These are phyloP conservation scores for Phytophthora pinifolia DNA, from an alignment of 352 stramenopile genomes.

Conservation along the genomic window DNA sequence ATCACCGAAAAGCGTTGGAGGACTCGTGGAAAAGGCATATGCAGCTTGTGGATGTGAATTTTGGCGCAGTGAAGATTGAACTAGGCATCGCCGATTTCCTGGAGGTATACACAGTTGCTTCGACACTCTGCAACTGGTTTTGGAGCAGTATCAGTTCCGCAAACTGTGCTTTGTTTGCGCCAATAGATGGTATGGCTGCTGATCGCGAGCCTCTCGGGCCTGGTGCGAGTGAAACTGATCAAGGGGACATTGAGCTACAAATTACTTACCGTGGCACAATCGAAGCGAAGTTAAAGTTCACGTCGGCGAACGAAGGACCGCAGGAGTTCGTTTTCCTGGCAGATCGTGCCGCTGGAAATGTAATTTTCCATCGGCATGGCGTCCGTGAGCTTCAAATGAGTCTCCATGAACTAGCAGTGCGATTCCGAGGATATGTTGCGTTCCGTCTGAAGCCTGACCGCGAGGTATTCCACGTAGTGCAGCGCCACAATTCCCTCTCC, in stretches of 20 bases:
- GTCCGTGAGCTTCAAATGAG: conserved; percentile 53
- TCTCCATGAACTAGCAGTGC: conserved; percentile 42
- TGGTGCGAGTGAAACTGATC: neutral
- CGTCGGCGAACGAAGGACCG: conserved; percentile 35
- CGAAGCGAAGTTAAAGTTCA: conserved; percentile 44
- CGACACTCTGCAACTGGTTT: conserved; percentile 28
- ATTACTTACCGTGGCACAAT: conserved; percentile 53
- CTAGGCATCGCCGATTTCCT: conserved; percentile 41
- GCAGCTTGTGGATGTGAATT: conserved; percentile 57
- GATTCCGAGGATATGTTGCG: conserved; percentile 49
- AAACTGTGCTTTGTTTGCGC: conserved; percentile 8
- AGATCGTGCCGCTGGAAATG: conserved; percentile 46
- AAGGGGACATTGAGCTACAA: conserved; percentile 51
- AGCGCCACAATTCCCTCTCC: conserved; percentile 35
- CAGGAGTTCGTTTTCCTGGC: conserved; percentile 38
- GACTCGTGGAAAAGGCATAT: conserved; percentile 55
- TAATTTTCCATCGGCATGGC: conserved; percentile 48
- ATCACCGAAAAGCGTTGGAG: conserved; percentile 37
- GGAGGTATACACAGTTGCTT: conserved; percentile 29
- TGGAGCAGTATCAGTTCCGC: conserved; percentile 13
- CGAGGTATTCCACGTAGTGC: conserved; percentile 51
- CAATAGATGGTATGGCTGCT: conserved; percentile 22
- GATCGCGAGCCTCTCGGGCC: conserved; percentile 9
- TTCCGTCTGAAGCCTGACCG: conserved; percentile 56
- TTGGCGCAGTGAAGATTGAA: conserved; percentile 49